Evolutionary conservation across 805 yeast genomes (phyloP), one percentile per base, ranked within the genome.

Genomic region (Starmerella stellata): DNA sequence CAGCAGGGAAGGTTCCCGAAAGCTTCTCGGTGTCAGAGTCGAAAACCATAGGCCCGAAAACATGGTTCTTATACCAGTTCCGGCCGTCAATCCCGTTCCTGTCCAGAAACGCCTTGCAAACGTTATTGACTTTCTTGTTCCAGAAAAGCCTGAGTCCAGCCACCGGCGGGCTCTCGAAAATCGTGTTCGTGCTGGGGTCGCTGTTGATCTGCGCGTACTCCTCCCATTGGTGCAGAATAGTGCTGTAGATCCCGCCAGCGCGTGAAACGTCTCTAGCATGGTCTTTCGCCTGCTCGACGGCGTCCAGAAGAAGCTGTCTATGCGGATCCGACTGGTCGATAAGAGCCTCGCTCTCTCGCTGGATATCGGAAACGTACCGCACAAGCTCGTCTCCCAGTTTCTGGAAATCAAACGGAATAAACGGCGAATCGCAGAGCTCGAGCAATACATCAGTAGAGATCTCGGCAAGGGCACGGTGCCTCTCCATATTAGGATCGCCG

Each of bases 81-180:
- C 93, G 64, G 4, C 58, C 52, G n/a, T n/a, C n/a, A 1, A 69
- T 48, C 2, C 63, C 63, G 5, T 58, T 60, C 1, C 61, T 53
- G 5, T 61, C 53, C 8, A 75, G 51, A 45, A 79, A 68, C 16
- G 62, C 55, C 44, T 68, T 68, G 44, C 74, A 76, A 41, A 79
- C 62, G 14, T 59, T 54, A 3, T 70, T 56, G 49, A 81, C 57
- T 43, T 72, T 71, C n/a, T 72, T 66, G 56, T 85, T 85, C 80
- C 90, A 78, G 40, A 71, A 72, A 76, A 80, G 71, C 50, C 96
- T 64, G 45, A 70, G 74, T 34, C 75, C 72, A 0, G 85, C 68
- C 30, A 80, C 59, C 40, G 77, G 53, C 1, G 82, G 70, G 1
- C 93, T 83, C 53, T 85, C 85, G 4, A 25, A 30, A 9, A 45